phyloP scores from a whole-genome alignment of 139 green algal genomes.

The Chlamydomonas sp. region DNA sequence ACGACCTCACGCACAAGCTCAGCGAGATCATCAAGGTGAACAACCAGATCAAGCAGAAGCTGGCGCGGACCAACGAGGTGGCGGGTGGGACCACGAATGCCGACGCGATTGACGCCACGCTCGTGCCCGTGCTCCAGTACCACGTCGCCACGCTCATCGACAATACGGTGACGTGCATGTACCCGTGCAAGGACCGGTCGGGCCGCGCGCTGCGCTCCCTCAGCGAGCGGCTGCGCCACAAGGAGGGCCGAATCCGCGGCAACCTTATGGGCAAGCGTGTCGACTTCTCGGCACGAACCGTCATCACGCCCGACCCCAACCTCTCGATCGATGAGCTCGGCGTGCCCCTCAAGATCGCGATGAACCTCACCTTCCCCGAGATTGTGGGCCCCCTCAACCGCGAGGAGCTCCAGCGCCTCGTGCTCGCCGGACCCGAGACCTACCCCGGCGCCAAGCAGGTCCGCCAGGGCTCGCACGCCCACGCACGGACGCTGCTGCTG shows the following conservation, averaged over 20 bases:
- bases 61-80: no score
- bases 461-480: constrained; percentile 72
- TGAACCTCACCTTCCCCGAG: constrained; percentile 94
- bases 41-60: constrained; percentile 49
- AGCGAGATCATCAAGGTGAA: constrained; percentile 87
- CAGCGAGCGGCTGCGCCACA: constrained; percentile 26
- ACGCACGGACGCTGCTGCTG: constrained; percentile 19
- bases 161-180: constrained; percentile 70
- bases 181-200: constrained; percentile 44
- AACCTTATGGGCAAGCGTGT: constrained; percentile 98
- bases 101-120: constrained; percentile 10
- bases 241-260: constrained; percentile 84
- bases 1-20: constrained; percentile 95
- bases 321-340: constrained; percentile 92
- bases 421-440: constrained; percentile 82
- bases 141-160: constrained; percentile 89
- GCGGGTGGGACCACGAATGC: not conserved
- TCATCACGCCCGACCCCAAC: constrained; percentile 93
- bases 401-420: constrained; percentile 65
- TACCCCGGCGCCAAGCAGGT: constrained; percentile 90
- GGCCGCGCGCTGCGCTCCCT: constrained; percentile 9
- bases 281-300: constrained; percentile 91
- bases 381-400: constrained; percentile 71
- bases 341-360: constrained; percentile 88
- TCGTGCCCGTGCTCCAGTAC: constrained; percentile 48